Evolutionary conservation across 75 land plant genomes (phyloP).

Genomic region (Gnetum montanum): DNA sequence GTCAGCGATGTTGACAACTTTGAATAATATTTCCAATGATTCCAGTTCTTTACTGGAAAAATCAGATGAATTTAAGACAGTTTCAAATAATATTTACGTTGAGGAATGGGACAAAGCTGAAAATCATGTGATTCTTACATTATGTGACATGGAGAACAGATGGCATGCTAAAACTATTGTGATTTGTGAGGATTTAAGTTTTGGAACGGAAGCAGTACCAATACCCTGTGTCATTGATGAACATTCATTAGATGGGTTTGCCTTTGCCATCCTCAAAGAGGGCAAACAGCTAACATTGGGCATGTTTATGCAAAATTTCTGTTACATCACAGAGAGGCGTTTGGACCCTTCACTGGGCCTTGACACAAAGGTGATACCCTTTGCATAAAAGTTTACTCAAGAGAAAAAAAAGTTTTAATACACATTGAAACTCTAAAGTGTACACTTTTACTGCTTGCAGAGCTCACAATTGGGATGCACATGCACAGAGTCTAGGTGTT

Average conservation of each 20-base stretch:
- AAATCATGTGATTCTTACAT: conserved; percentile 38
- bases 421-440: too few species aligned
- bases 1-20: conserved; percentile 10
- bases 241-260: conserved; percentile 32
- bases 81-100: conserved; percentile 3
- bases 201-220: conserved; percentile 70
- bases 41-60: not conserved
- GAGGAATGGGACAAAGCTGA: conserved; percentile 41
- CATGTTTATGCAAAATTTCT: conserved; percentile 72
- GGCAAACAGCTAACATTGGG: conserved; percentile 11
- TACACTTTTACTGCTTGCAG: conserved; percentile 28
- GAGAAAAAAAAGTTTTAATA: too few species aligned
- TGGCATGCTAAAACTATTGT: conserved; percentile 14
- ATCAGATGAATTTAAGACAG: conserved; percentile 4
- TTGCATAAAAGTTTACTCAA: too few species aligned
- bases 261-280: conserved; percentile 18
- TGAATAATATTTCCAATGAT: conserved; percentile 3
- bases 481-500: conserved; percentile 44
- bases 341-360: conserved; percentile 67
- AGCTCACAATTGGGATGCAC: conserved; percentile 75
- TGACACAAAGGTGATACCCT: conserved; percentile 62
- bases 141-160: conserved; percentile 10
- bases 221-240: conserved; percentile 77
- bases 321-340: conserved; percentile 58
- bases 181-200: conserved; percentile 80